Conservation (phyloP, 192 early-diverging fungal species). For the Thamnidium elegans region DNA sequence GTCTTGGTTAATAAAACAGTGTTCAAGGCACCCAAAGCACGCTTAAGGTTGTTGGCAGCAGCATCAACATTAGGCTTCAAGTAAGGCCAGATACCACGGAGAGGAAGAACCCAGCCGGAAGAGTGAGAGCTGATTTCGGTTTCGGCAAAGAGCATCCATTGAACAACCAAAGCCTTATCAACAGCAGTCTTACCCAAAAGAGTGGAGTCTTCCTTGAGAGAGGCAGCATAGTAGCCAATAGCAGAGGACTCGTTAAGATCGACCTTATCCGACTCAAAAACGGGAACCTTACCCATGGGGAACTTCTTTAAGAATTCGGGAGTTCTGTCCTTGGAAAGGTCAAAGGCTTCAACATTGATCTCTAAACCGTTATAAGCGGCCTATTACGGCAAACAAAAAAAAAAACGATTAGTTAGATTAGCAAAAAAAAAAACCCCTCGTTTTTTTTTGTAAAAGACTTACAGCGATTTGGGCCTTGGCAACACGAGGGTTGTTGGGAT, state of each 20-base stretch:
- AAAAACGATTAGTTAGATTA: neutral
- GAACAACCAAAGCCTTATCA: conserved; percentile 62
- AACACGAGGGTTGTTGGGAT: conserved; percentile 74
- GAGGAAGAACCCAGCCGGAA: conserved; percentile 41
- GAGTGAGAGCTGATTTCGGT: conserved; percentile 47
- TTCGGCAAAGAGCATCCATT: conserved; percentile 65
- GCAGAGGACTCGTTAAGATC: conserved; percentile 77
- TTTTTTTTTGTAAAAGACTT: neutral
- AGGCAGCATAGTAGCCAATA: conserved; percentile 87
- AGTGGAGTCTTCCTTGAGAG: conserved; percentile 43
- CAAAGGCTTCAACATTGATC: conserved; percentile 62
- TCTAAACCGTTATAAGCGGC: conserved; percentile 80
- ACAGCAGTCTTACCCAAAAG: conserved; percentile 58
- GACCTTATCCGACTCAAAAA: conserved; percentile 78
- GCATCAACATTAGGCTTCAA: conserved; percentile 60
- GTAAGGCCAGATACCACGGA: conserved; percentile 37
- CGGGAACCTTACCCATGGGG: conserved; percentile 88
- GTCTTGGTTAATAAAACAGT: conserved; percentile 78
- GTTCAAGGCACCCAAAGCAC: conserved; percentile 69
- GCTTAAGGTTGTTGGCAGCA: conserved; percentile 63
- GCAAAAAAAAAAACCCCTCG: no score
- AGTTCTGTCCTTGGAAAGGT: conserved; percentile 70
- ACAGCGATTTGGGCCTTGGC: conserved; percentile 57
- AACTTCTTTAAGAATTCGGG: conserved; percentile 86
- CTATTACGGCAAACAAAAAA: conserved; percentile 37